phyloP scores from a whole-genome alignment of 768 basidiomycete genomes.

The Pleurotus ostreatus region DNA sequence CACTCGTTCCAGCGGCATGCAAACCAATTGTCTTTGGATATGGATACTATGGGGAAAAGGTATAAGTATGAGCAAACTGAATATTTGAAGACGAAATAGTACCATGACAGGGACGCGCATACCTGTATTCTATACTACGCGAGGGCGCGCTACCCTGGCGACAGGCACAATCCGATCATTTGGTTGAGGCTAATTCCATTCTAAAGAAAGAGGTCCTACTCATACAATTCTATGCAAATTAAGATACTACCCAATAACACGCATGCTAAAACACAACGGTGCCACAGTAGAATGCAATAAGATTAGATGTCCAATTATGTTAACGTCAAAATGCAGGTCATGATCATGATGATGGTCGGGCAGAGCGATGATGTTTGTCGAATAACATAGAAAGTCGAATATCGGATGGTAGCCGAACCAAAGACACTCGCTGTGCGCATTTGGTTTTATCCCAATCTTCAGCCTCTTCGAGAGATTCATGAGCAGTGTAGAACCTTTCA shows the following conservation, averaged over 20 bases:
- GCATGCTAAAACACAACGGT: too few relatives aligned
- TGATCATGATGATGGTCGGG: background rate
- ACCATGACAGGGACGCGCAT: background rate
- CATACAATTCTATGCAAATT: background rate
- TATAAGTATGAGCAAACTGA: too few relatives aligned
- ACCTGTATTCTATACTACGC: background rate
- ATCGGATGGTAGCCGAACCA: conserved; percentile 67
- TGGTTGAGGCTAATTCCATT: background rate
- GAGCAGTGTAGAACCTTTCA: conserved; percentile 36
- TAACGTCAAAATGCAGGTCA: background rate
- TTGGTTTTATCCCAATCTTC: conserved; percentile 87
- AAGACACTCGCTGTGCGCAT: conserved; percentile 79
- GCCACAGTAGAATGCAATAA: background rate
- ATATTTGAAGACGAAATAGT: too few relatives aligned
- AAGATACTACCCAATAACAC: background rate
- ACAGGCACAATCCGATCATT: conserved; percentile 1
- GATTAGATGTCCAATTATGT: conserved; percentile 1
- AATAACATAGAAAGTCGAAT: conserved; percentile 31
- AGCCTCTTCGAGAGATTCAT: conserved; percentile 62
- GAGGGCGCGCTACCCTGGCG: conserved; percentile 1
- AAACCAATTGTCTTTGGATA: background rate
- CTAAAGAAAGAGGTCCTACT: background rate
- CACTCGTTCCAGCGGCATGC: background rate
- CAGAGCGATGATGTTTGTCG: conserved; percentile 16
- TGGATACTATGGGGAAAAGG: too few relatives aligned